Evolutionary conservation across 108 stramenopile species (phyloP).

Genomic region (Chaetoceros tenuissimus): DNA sequence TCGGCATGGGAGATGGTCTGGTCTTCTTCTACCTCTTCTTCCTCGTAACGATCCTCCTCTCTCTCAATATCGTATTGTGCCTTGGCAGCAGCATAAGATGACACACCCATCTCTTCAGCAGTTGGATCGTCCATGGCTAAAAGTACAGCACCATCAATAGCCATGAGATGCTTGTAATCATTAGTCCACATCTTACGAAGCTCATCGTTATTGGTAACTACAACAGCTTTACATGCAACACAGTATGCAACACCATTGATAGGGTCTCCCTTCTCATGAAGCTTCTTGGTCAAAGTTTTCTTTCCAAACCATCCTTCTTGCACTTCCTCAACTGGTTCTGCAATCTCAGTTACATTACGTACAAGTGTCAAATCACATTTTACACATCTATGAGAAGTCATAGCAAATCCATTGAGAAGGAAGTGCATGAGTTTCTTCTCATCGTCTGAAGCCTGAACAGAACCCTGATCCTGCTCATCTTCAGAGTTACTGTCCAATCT

Average conservation of each 20-base stretch:
- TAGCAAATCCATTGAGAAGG: not conserved
- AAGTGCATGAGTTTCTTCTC: not conserved
- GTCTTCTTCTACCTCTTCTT: no score
- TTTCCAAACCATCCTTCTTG: no score
- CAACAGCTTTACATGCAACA: slow-evolving; percentile 28
- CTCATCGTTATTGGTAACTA: slow-evolving; percentile 26
- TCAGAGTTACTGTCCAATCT: not conserved
- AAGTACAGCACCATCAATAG: not conserved
- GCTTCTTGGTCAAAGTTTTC: not conserved
- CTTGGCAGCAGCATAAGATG: no score
- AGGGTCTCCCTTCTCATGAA: slow-evolving; percentile 6
- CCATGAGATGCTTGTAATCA: not conserved
- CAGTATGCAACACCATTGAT: slow-evolving; percentile 39
- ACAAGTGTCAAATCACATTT: not conserved
- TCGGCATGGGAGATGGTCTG: no score
- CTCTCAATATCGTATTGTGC: no score
- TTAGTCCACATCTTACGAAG: slow-evolving; percentile 3
- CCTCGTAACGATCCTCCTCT: no score
- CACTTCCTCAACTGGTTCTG: no score
- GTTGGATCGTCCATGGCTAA: not conserved
- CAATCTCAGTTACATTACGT: not conserved
- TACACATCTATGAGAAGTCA: not conserved
- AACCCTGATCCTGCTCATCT: not conserved
- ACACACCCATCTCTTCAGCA: no score
- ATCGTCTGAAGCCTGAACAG: not conserved